Evolutionary conservation across 176 grass and related monocot species (phyloP), one percentile per base, ranked within the genome.

Genomic region (Bonia amplexicaulis): DNA sequence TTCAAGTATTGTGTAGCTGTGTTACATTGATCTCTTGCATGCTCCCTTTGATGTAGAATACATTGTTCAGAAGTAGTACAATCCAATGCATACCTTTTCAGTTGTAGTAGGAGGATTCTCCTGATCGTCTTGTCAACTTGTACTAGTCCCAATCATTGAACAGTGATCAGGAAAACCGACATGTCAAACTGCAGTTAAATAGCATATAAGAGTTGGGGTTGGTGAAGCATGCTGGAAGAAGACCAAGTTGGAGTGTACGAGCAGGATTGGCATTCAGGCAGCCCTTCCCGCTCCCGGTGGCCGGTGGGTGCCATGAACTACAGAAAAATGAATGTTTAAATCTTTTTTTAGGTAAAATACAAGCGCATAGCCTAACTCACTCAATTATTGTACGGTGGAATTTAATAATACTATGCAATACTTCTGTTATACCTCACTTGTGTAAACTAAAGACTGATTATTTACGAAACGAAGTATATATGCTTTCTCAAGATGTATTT

Each of bases 111-210:
- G 40, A 45, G n/a, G 41, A 46, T 69, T 59, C 14, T 61, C 6
- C 51, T 60, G 26, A 27, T 33, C 16, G 11, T 69, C 12, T 64
- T 80, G 22, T 52, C 27, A 29, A 74, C 47, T 27, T 53, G 48
- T 53, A 10, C 7, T 20, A 74, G 48, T 42, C 45, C 39, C 17
- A 17, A 80, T 19, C n/a, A 33, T 9, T 4, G 37, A 69, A 54
- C n/a, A 80, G 60, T 65, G 23, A 29, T 68, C 14, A 45, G 45
- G 22, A 27, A 71, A 52, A 31, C 31, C 4, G 12, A 39, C 33
- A 66, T 27, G 77, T 87, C 85, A 81, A 74, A 67, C 37, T 58
- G 47, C 48, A 81, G 31, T 80, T 68, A 73, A 53, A 23, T 33
- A 25, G 16, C 69, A 47, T 9, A 71, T 47, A 22, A 33, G 23